Evolutionary conservation across 169 alveolate genomes (phyloP).

Genomic region (Plasmodium adleri): DNA sequence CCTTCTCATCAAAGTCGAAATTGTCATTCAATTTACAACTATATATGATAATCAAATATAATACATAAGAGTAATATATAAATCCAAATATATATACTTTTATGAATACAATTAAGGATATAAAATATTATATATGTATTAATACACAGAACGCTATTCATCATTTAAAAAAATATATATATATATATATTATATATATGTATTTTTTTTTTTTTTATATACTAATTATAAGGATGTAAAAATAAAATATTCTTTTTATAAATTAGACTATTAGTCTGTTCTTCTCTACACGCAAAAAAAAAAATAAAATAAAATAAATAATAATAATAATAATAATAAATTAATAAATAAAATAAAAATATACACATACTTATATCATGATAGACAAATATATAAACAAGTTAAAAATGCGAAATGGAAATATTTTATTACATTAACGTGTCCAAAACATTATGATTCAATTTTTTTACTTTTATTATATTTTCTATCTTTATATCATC

Average conservation of each 20-base stretch:
- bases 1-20: slow-evolving; percentile 59
- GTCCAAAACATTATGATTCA: slow-evolving; percentile 42
- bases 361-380: not conserved
- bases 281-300: slow-evolving; percentile 18
- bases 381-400: not conserved
- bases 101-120: too few relatives aligned
- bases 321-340: not conserved
- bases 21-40: slow-evolving; percentile 54
- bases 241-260: slow-evolving; percentile 45
- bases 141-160: too few relatives aligned
- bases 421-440: slow-evolving; percentile 24
- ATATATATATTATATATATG: not conserved
- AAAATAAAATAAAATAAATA: not conserved
- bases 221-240: slow-evolving; percentile 72
- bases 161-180: too few relatives aligned
- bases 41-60: not conserved
- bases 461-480: slow-evolving; percentile 61
- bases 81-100: too few relatives aligned
- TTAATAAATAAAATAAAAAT: not conserved
- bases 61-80: too few relatives aligned
- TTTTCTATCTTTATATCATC: slow-evolving; percentile 71
- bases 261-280: slow-evolving; percentile 39
- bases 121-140: too few relatives aligned
- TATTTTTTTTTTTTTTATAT: not conserved
- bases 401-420: not conserved